Conservation (phyloP, 345 rosid species). For the Camelina hispida region DNA sequence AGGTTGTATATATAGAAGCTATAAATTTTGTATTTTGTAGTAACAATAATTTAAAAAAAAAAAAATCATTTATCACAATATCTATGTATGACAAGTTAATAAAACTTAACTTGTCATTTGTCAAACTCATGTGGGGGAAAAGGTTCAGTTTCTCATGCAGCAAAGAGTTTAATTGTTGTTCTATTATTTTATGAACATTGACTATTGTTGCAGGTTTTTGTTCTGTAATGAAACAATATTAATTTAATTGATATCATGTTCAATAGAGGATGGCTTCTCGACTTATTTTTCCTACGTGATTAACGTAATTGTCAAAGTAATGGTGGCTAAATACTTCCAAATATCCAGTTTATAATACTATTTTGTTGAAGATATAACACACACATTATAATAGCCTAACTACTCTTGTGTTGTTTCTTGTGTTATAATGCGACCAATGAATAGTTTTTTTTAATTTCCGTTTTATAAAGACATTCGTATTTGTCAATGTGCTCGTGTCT, state of each 20-base stretch:
- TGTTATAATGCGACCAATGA: constrained; percentile 6
- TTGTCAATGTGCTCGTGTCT: constrained; percentile 18
- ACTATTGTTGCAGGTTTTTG: constrained; percentile 26
- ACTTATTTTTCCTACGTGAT: constrained; percentile 8
- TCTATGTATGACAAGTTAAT: too few relatives aligned
- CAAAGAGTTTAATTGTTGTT: constrained; percentile 13
- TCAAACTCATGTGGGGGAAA: constrained; percentile 35
- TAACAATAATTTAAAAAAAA: too few relatives aligned
- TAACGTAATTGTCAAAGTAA: constrained; percentile 33
- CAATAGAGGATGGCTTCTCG: constrained; percentile 38
- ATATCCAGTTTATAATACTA: neutral
- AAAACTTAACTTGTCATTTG: constrained; percentile 6
- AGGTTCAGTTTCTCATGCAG: constrained; percentile 36
- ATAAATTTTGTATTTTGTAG: too few relatives aligned
- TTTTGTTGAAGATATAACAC: neutral
- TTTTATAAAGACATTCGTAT: neutral
- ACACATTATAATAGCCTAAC: neutral
- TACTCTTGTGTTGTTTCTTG: neutral
- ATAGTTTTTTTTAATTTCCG: neutral
- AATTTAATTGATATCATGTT: constrained; percentile 25
- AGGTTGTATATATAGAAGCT: neutral
- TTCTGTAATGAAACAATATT: constrained; percentile 17
- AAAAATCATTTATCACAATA: too few relatives aligned
- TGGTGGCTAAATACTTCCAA: constrained; percentile 31
- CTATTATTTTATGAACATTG: constrained; percentile 20